phyloP scores from a whole-genome alignment of 331 rosid genomes.

The Cydonia oblonga region DNA sequence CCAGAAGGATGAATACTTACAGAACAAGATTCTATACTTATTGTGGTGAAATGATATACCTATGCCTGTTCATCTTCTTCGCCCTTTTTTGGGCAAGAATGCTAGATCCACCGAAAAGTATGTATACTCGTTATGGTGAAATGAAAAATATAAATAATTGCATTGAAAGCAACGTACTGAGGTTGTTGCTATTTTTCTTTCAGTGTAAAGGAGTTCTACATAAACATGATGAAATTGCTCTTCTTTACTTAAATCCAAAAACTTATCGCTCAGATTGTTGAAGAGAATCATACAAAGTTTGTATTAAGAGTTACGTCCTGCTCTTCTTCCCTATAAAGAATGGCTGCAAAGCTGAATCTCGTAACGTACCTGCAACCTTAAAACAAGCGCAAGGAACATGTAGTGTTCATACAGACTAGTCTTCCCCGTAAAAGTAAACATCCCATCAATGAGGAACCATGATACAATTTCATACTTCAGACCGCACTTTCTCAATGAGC shows the following conservation, averaged over 20 bases:
- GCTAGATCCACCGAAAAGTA: no score
- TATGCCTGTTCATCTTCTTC: no score
- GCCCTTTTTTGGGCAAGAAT: no score
- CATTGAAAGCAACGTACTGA: no score
- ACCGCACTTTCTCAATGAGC: conserved; percentile 60
- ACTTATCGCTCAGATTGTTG: neutral
- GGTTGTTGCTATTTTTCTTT: neutral
- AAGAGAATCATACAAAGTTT: neutral
- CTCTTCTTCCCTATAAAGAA: neutral
- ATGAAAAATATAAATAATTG: no score
- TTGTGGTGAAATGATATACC: no score
- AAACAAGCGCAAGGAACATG: neutral
- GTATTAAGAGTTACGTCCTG: neutral
- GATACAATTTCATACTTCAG: conserved; percentile 41
- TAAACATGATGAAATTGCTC: neutral
- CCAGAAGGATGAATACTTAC: no score
- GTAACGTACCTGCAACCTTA: neutral
- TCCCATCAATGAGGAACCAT: neutral
- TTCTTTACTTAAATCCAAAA: neutral
- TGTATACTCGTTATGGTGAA: no score
- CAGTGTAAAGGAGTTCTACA: neutral
- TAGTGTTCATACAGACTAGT: neutral
- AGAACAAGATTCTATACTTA: no score
- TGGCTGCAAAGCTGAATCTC: neutral
- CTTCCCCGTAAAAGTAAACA: neutral